Conservation (phyloP, 768 basidiomycete genomes). For the Leucosporidium creatinivorum region DNA sequence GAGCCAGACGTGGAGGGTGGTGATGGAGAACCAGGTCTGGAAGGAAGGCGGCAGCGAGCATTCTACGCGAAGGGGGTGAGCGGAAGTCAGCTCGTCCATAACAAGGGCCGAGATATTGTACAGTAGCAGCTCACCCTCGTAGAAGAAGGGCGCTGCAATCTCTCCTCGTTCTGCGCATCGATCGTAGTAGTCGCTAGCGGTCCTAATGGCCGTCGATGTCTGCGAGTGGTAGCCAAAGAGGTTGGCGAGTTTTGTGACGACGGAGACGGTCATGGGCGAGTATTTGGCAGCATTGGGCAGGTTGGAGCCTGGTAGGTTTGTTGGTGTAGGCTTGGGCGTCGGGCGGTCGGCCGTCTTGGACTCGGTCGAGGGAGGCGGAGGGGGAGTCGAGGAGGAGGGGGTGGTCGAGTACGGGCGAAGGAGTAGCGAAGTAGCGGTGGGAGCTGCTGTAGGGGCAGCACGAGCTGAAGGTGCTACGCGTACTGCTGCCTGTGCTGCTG, state of each 20-base stretch:
- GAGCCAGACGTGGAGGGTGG: conserved; percentile 87
- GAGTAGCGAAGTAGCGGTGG: no score
- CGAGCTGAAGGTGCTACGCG: no score
- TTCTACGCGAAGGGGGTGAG: conserved; percentile 46
- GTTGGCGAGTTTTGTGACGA: conserved; percentile 39
- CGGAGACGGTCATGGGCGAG: conserved; percentile 31
- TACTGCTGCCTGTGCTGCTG: no score
- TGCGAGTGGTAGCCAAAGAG: conserved; percentile 45
- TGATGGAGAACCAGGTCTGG: conserved; percentile 93
- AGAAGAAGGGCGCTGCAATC: conserved; percentile 45
- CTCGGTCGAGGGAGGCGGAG: not conserved
- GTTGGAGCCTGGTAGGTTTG: conserved; percentile 29
- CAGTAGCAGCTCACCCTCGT: conserved; percentile 42
- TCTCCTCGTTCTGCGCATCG: conserved; percentile 44
- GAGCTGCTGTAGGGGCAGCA: no score
- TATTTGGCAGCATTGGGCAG: conserved; percentile 22
- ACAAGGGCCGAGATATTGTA: not conserved
- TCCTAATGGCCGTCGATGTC: conserved; percentile 45
- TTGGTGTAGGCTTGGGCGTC: conserved; percentile 15
- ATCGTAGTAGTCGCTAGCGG: conserved; percentile 45
- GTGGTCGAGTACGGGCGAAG: no score
- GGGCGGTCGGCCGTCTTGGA: conserved; percentile 9
- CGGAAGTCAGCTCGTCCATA: not conserved
- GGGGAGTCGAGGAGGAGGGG: not conserved
- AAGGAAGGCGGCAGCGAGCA: conserved; percentile 84